A percentile compares a stretch with the other conserved stretches of the same genome.
Evolutionary conservation across 2,329 filamentous ascomycete species (phyloP).

Genomic region (Arthrobotrys sinensis): DNA sequence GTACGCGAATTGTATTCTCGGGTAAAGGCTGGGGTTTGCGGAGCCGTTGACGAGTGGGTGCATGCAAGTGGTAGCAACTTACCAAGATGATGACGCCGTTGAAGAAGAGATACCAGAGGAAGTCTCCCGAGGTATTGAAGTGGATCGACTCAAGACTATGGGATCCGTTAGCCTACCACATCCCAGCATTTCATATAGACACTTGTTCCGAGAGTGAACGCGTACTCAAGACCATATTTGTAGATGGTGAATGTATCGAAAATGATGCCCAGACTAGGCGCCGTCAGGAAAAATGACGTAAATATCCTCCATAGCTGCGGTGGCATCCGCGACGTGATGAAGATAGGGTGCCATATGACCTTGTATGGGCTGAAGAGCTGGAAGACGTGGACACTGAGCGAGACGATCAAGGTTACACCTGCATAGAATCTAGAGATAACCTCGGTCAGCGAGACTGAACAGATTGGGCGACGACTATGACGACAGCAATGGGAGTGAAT

Average conservation of each 20-base stretch:
- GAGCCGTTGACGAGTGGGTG: background rate
- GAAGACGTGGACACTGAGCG: conserved; percentile 34
- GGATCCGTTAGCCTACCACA: conserved; percentile 1
- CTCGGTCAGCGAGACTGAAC: background rate
- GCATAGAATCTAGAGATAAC: conserved; percentile 42
- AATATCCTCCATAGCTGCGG: conserved; percentile 55
- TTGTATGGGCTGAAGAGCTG: conserved; percentile 29
- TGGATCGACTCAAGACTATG: conserved; percentile 39
- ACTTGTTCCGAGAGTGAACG: background rate
- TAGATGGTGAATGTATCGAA: conserved; percentile 54
- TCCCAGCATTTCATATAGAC: background rate
- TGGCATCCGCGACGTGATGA: conserved; percentile 50
- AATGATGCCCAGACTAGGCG: conserved; percentile 27
- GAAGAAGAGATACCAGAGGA: conserved; percentile 53
- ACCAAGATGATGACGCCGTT: conserved; percentile 50
- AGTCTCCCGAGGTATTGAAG: conserved; percentile 51
- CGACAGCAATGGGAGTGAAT: background rate
- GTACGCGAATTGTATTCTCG: background rate
- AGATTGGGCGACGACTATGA: too few relatives aligned
- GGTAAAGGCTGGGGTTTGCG: background rate
- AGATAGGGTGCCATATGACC: conserved; percentile 47
- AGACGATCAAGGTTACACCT: conserved; percentile 38
- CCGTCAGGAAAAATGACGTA: conserved; percentile 54
- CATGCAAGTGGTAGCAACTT: conserved; percentile 13
- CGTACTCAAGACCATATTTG: conserved; percentile 56